Evolutionary conservation across 1,284 basidiomycete genomes (phyloP).

Genomic region (Pseudozyma sp.): DNA sequence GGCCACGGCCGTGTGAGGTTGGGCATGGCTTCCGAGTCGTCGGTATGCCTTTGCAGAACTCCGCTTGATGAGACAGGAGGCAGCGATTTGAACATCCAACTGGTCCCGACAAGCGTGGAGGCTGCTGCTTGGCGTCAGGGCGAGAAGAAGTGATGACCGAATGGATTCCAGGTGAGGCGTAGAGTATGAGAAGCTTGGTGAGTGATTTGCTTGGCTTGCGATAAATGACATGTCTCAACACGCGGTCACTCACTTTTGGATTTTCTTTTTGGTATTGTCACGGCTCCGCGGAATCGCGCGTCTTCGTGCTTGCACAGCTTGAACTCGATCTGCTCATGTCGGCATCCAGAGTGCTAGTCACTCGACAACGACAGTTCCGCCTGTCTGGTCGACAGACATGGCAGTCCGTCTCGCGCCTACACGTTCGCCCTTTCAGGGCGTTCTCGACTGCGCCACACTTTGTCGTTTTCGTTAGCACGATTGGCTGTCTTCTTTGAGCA

Average conservation of each 20-base stretch:
- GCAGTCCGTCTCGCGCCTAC: too few relatives aligned
- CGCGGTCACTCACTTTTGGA: conserved; percentile 1
- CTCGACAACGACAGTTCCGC: too few relatives aligned
- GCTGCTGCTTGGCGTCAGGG: conserved; percentile 7
- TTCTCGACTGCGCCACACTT: too few relatives aligned
- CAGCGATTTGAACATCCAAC: conserved; percentile 26
- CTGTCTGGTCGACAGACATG: too few relatives aligned
- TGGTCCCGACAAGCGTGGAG: not conserved
- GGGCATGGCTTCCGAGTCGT: not conserved
- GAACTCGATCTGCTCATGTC: too few relatives aligned
- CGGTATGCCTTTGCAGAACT: conserved; percentile 3
- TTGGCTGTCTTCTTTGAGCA: too few relatives aligned
- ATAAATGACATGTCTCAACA: conserved; percentile 47
- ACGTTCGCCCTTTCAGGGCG: too few relatives aligned
- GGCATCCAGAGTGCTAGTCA: too few relatives aligned
- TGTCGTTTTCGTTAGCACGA: too few relatives aligned
- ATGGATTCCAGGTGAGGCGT: not conserved
- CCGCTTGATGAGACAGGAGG: not conserved
- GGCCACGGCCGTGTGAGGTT: not conserved
- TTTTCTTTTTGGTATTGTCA: not conserved
- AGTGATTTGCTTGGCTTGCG: conserved; percentile 8
- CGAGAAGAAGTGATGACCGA: not conserved
- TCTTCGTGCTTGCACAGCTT: too few relatives aligned
- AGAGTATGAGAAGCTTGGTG: not conserved
- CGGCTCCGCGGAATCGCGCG: too few relatives aligned